phyloP scores from a whole-genome alignment of 805 yeast species.

The Candida vartiovaarae region DNA sequence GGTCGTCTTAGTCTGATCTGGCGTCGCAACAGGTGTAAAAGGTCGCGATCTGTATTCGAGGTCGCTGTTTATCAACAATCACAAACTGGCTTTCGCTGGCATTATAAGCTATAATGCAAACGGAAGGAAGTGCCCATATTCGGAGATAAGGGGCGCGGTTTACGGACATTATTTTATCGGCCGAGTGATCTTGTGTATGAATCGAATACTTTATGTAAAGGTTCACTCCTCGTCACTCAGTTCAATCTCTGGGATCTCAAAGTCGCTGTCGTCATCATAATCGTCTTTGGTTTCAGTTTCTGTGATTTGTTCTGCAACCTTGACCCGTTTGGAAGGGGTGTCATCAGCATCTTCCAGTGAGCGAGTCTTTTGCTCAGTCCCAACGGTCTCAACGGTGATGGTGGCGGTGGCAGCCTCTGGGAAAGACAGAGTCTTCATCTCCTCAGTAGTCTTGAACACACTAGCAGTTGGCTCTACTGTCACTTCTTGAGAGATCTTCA shows the following conservation, averaged over 20 bases:
- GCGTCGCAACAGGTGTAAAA: too few relatives aligned
- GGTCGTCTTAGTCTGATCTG: neutral
- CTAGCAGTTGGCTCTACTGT: conserved; percentile 3
- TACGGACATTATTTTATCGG: too few relatives aligned
- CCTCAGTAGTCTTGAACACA: conserved; percentile 21
- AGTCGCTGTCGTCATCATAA: conserved; percentile 42
- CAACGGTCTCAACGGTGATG: too few relatives aligned
- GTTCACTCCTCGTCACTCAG: conserved; percentile 24
- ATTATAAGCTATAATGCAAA: too few relatives aligned
- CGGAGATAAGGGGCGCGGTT: too few relatives aligned
- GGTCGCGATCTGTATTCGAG: too few relatives aligned
- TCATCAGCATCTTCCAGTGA: conserved; percentile 18
- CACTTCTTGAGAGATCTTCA: conserved; percentile 7
- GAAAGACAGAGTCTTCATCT: conserved; percentile 18
- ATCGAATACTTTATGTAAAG: neutral
- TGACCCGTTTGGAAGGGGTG: conserved; percentile 22
- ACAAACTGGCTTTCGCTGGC: too few relatives aligned
- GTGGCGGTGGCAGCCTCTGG: conserved; percentile 6
- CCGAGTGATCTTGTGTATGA: too few relatives aligned
- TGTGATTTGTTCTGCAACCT: conserved; percentile 8
- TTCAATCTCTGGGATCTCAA: conserved; percentile 43
- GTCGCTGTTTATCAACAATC: too few relatives aligned
- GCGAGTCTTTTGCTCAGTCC: conserved; percentile 11
- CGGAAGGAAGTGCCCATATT: too few relatives aligned
- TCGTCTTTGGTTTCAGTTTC: conserved; percentile 20